Evolutionary conservation across 176 grass and related monocot species (phyloP), one percentile per base, ranked within the genome.

Genomic region (Guadua angustifolia): DNA sequence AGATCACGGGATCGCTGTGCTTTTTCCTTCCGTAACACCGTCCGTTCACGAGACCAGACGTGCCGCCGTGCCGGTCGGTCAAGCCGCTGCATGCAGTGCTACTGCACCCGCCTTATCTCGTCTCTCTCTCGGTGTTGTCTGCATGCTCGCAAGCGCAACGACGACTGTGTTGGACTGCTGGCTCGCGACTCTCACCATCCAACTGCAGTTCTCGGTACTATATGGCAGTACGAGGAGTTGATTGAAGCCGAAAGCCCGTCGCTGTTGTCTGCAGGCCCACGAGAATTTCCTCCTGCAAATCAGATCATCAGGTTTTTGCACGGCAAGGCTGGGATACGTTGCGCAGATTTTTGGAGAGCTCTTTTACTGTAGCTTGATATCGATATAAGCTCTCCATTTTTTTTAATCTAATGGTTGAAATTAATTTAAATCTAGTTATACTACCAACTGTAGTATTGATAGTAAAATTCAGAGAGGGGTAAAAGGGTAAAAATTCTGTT

Each of bases 1-100:
- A 29, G 83, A 50, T 86, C 83, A 79, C 75, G 74, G 12, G 75
- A 60, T 69, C 75, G 19, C 66, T 19, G 40, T 32, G 61, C 14
- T 4, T 17, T 22, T 39, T 71, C 51, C 74, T 70, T 3, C 42
- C 44, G 74, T 50, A 21, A 35, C 65, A 44, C 51, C 38, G 36
- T 16, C 43, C 43, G 33, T 4, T 17, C 49, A 69, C 61, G 61
- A 6, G 62, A 47, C 16, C 67, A 2, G 64, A 12, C 78, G 47
- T 55, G 32, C 46, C 19, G 63, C 55, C 52, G 18, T 56, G 26
- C 4, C 10, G 10, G 64, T 6, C 72, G 29, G 29, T 5, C 49
- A 21, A 26, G 22, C 9, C 22, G 58, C 22, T 69, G 78, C 64
- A 24, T 69, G 78, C 64, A 17, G 52, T 13, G 51, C 51, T n/a